Percentiles rank a stretch among this genome's conserved stretches.
phyloP scores from a whole-genome alignment of 441 rosid species.

The Pelargonium australe region DNA sequence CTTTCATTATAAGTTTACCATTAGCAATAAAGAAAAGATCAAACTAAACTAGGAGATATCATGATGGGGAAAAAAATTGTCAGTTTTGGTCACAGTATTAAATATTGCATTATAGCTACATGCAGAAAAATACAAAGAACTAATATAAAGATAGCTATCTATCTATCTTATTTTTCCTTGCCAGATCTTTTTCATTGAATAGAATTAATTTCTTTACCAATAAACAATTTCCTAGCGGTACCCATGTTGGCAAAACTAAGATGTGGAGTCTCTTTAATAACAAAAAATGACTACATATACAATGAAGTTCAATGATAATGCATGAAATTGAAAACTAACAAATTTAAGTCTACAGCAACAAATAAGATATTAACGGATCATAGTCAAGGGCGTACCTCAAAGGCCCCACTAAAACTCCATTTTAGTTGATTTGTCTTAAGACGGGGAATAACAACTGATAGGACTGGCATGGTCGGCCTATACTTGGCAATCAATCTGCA shows the following conservation, averaged over 20 bases:
- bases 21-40: background rate
- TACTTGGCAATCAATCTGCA: slow-evolving; percentile 90
- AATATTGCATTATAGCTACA: no score
- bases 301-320: background rate
- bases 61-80: background rate
- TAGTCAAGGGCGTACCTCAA: slow-evolving; percentile 48
- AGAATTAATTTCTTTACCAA: no score
- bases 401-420: slow-evolving; percentile 92
- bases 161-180: background rate
- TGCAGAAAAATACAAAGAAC: no score
- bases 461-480: slow-evolving; percentile 87
- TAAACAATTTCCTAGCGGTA: background rate
- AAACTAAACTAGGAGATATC: background rate
- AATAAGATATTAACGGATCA: background rate
- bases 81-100: no score
- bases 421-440: slow-evolving; percentile 75
- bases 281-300: no score
- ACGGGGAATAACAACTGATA: slow-evolving; percentile 91
- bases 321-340: background rate
- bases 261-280: background rate
- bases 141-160: background rate
- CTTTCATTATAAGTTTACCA: no score
- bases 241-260: background rate
- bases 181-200: no score
- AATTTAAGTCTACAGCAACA: background rate